phyloP scores from a whole-genome alignment of 2,329 filamentous ascomycete species.

The Fusarium tricinctum region DNA sequence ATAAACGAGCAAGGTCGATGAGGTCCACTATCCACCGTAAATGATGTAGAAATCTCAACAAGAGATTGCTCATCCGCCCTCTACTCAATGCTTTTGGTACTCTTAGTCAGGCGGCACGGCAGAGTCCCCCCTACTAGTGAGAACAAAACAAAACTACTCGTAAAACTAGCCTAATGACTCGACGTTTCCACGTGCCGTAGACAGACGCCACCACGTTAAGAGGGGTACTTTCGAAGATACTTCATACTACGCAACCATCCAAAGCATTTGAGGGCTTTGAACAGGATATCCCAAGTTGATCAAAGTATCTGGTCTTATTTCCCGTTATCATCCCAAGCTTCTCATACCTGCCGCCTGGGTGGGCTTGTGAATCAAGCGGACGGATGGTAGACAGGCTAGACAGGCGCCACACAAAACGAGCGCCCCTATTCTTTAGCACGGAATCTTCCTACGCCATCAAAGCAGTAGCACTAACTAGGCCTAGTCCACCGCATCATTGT shows the following conservation, averaged over 20 bases:
- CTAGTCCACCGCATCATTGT: neutral
- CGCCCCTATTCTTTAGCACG: conserved; percentile 7
- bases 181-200: neutral
- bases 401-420: neutral
- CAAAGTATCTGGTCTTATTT: neutral
- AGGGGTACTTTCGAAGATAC: neutral
- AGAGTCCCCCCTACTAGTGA: neutral
- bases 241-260: neutral
- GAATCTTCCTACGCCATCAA: neutral
- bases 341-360: neutral
- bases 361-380: neutral
- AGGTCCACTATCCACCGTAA: neutral
- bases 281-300: neutral
- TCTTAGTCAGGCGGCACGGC: neutral
- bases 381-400: neutral
- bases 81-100: neutral
- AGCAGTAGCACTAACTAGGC: neutral
- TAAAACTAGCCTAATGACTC: neutral
- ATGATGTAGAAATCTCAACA: neutral
- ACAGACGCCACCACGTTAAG: neutral
- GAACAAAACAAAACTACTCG: neutral
- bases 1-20: neutral
- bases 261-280: neutral
- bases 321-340: neutral
- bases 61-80: neutral